A percentile compares a stretch with the other conserved stretches of the same genome.
These are phyloP conservation scores for Hanseniaspora singularis DNA, from an alignment of 805 yeast genomes.

Conservation along the genomic window DNA sequence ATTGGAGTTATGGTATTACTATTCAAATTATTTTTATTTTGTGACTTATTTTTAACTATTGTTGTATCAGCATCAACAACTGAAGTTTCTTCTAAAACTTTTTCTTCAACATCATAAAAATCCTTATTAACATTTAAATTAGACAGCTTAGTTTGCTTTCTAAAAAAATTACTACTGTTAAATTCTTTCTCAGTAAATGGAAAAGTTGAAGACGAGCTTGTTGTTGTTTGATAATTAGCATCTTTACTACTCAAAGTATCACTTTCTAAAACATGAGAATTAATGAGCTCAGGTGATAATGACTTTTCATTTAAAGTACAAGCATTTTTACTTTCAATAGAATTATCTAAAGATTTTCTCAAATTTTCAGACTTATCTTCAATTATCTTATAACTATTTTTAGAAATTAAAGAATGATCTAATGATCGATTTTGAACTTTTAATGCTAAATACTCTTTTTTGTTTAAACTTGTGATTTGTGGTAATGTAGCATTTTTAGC, in stretches of 20 bases:
- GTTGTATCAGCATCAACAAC: background rate
- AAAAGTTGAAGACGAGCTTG: slow-evolving; percentile 11
- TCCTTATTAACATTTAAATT: background rate
- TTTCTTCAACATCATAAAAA: background rate
- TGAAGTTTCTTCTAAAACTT: background rate
- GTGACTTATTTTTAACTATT: background rate
- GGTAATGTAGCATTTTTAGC: no score
- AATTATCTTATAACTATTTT: no score
- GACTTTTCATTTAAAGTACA: no score
- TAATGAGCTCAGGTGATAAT: no score
- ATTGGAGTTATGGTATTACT: slow-evolving; percentile 28
- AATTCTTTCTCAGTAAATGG: slow-evolving; percentile 12
- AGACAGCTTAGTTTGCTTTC: background rate
- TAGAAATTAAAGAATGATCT: no score
- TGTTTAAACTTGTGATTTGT: background rate
- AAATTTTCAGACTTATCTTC: no score
- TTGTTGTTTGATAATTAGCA: background rate
- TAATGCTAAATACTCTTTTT: background rate
- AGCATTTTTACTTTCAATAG: no score
- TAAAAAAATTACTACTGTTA: slow-evolving; percentile 1
- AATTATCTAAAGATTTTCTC: no score
- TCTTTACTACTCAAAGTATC: background rate
- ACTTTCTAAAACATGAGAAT: background rate
- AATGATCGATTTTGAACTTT: no score
- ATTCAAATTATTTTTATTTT: slow-evolving; percentile 12